Evolutionary conservation across 768 basidiomycete species (phyloP).

Genomic region (Leucocoprinus leucothites): DNA sequence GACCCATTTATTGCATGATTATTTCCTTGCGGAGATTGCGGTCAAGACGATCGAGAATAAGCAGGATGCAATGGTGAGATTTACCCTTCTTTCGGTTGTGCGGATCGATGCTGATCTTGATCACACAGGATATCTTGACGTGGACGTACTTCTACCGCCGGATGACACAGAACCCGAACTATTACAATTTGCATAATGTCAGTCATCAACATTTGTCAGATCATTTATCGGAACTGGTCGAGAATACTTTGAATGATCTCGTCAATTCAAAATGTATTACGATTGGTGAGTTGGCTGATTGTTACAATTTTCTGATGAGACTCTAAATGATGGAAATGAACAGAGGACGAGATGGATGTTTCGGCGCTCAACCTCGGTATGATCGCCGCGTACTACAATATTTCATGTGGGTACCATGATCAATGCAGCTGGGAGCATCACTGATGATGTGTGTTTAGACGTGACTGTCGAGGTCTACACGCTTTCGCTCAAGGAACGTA

Average conservation of each 20-base stretch:
- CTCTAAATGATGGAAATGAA: conserved; percentile 1
- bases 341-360: conserved; percentile 92
- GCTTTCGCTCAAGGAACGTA: conserved; percentile 90
- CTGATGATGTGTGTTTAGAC: conserved; percentile 40
- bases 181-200: conserved; percentile 92
- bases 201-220: conserved; percentile 95
- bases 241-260: conserved; percentile 87
- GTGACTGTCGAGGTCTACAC: conserved; percentile 98
- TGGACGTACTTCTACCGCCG: conserved; percentile 99
- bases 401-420: conserved; percentile 61
- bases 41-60: conserved; percentile 99
- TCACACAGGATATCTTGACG: conserved; percentile 82
- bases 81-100: background rate
- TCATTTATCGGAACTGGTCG: conserved; percentile 93
- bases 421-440: background rate
- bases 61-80: conserved; percentile 88
- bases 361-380: conserved; percentile 93
- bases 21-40: conserved; percentile 97
- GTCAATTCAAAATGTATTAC: conserved; percentile 94
- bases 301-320: background rate
- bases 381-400: conserved; percentile 97
- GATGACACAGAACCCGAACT: conserved; percentile 97
- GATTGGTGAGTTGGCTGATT: conserved; percentile 53
- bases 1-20: conserved; percentile 89
- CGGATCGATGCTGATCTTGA: conserved; percentile 1